Evolutionary conservation across 495 filamentous ascomycete species (phyloP).

Genomic region (Mycothermus thermophilus): DNA sequence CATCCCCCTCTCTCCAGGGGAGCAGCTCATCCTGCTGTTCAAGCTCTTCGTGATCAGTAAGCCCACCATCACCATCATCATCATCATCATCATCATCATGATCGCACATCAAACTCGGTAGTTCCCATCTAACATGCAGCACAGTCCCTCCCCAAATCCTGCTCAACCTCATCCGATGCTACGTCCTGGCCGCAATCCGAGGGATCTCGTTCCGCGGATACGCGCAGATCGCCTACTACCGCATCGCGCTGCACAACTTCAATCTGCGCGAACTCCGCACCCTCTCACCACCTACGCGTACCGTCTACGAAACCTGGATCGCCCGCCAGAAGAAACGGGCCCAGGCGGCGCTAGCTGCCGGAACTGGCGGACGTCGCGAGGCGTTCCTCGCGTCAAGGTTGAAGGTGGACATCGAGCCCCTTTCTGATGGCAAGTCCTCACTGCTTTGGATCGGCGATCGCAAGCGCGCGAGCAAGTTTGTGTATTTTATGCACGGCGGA

Average conservation of each 20-base stretch:
- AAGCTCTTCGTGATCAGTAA: slow-evolving; percentile 7
- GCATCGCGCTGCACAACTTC: slow-evolving; percentile 9
- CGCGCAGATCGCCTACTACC: slow-evolving; percentile 8
- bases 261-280: slow-evolving; percentile 9
- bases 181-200: slow-evolving; percentile 8
- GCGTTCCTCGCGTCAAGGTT: slow-evolving; percentile 9
- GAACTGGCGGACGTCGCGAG: background rate
- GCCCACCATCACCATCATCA: background rate
- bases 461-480: slow-evolving; percentile 16
- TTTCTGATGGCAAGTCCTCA: slow-evolving; percentile 12
- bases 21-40: slow-evolving; percentile 4
- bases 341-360: background rate
- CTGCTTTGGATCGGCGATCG: slow-evolving; percentile 23
- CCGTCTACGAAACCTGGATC: slow-evolving; percentile 10
- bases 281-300: slow-evolving; percentile 3
- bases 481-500: slow-evolving; percentile 25
- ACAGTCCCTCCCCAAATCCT: slow-evolving; percentile 7
- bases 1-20: slow-evolving; percentile 1
- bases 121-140: too few species aligned
- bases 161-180: slow-evolving; percentile 11
- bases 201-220: slow-evolving; percentile 9
- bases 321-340: background rate
- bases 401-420: slow-evolving; percentile 4
- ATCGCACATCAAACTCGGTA: background rate
- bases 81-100: background rate